Conservation (phyloP, 768 basidiomycete species). For the Russula sp. region DNA sequence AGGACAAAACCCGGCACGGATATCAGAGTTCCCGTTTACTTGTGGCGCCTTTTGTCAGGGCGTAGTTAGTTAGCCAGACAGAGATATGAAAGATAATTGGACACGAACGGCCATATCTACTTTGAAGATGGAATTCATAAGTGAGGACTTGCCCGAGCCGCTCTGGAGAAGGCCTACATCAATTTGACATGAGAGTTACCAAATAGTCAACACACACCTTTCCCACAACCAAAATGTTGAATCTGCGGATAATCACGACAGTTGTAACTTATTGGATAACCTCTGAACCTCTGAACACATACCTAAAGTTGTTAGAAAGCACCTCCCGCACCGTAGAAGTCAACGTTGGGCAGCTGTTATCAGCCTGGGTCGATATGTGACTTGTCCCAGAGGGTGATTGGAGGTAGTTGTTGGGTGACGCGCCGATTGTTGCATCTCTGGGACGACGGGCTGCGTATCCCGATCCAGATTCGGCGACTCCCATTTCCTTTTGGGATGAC, state of each 20-base stretch:
- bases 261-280: not conserved
- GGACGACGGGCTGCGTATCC: too few species aligned
- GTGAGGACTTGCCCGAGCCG: slow-evolving; percentile 12
- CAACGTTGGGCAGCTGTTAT: not conserved
- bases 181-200: not conserved
- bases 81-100: not conserved
- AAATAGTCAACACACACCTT: not conserved
- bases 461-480: too few species aligned
- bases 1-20: not conserved
- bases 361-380: too few species aligned
- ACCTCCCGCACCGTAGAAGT: not conserved
- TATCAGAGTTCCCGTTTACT: not conserved
- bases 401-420: too few species aligned
- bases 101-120: slow-evolving; percentile 5
- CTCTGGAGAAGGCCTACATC: not conserved
- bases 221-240: slow-evolving; percentile 13
- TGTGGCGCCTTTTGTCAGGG: not conserved
- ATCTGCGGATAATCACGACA: not conserved
- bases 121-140: not conserved
- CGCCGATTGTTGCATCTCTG: too few species aligned
- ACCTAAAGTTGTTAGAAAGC: slow-evolving; percentile 9
- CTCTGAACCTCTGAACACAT: not conserved
- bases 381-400: not conserved
- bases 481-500: not conserved
- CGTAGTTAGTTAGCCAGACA: not conserved